phyloP scores from a whole-genome alignment of 257 asterid species.

The Nemophila menziesii region DNA sequence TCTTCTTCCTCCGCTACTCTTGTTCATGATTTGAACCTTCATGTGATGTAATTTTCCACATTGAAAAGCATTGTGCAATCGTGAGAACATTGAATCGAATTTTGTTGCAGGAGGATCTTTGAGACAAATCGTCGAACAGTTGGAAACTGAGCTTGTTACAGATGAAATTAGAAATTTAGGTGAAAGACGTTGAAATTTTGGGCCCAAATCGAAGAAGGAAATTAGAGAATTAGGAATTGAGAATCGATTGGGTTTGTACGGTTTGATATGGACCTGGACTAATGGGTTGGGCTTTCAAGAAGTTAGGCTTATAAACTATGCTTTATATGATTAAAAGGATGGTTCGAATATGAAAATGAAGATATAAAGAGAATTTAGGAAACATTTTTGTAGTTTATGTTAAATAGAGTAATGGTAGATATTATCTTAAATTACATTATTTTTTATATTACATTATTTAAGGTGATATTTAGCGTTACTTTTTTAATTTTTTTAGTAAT shows the following conservation, averaged over 20 bases:
- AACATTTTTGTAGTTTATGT: too few species aligned
- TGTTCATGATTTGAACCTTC: conserved; percentile 35
- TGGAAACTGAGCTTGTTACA: neutral
- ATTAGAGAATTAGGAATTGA: neutral
- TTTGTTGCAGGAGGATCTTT: conserved; percentile 10
- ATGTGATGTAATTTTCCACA: conserved; percentile 16
- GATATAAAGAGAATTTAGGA: too few species aligned
- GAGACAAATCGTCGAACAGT: conserved; percentile 9
- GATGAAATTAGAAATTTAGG: neutral
- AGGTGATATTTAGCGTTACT: too few species aligned
- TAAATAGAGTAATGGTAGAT: too few species aligned
- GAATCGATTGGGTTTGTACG: neutral
- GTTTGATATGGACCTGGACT: neutral
- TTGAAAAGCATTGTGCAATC: conserved; percentile 8
- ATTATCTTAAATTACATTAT: too few species aligned
- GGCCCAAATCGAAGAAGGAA: neutral
- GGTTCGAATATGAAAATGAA: too few species aligned
- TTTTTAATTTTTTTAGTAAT: too few species aligned
- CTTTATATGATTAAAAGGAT: too few species aligned
- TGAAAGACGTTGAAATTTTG: neutral
- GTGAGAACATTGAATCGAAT: conserved; percentile 9
- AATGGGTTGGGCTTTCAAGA: neutral
- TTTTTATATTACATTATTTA: too few species aligned
- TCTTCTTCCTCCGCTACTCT: conserved; percentile 49
- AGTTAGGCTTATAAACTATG: neutral